phyloP scores from a whole-genome alignment of 805 yeast genomes.

The Clavispora vitiphila region DNA sequence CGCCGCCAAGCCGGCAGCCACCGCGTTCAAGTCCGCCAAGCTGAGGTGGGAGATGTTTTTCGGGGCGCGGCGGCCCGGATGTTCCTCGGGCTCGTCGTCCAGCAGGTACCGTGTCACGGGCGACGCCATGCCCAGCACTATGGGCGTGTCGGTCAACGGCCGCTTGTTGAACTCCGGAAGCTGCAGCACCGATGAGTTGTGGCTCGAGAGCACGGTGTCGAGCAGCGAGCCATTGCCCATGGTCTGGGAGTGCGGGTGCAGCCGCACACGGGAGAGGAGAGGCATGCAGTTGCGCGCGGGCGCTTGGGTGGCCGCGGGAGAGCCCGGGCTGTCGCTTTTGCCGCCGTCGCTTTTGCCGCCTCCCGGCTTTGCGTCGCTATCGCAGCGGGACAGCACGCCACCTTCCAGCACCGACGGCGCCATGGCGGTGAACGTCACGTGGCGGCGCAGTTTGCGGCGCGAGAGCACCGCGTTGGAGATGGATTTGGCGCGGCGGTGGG shows the following conservation, averaged over 20 bases:
- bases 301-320: too few relatives aligned
- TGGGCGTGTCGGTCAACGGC: slow-evolving; percentile 73
- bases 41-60: slow-evolving; percentile 38
- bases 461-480: slow-evolving; percentile 22
- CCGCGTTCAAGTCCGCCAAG: slow-evolving; percentile 27
- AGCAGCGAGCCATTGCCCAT: slow-evolving; percentile 12
- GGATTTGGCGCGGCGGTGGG: slow-evolving; percentile 16
- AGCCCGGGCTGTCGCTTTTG: too few relatives aligned
- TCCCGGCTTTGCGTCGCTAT: too few relatives aligned
- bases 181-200: slow-evolving; percentile 10
- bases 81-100: slow-evolving; percentile 27
- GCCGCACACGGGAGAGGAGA: not conserved
- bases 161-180: slow-evolving; percentile 63
- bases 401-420: not conserved
- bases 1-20: slow-evolving; percentile 7
- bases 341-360: too few relatives aligned
- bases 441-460: slow-evolving; percentile 17
- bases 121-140: slow-evolving; percentile 51
- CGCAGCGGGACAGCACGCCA: too few relatives aligned
- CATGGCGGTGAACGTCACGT: slow-evolving; percentile 13
- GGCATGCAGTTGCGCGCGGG: too few relatives aligned
- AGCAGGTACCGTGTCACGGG: slow-evolving; percentile 37
- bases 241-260: slow-evolving; percentile 2
- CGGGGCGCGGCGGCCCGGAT: too few relatives aligned
- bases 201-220: slow-evolving; percentile 10